Evolutionary conservation across 441 rosid genomes (phyloP).

Genomic region (Syzygium syzygioides): DNA sequence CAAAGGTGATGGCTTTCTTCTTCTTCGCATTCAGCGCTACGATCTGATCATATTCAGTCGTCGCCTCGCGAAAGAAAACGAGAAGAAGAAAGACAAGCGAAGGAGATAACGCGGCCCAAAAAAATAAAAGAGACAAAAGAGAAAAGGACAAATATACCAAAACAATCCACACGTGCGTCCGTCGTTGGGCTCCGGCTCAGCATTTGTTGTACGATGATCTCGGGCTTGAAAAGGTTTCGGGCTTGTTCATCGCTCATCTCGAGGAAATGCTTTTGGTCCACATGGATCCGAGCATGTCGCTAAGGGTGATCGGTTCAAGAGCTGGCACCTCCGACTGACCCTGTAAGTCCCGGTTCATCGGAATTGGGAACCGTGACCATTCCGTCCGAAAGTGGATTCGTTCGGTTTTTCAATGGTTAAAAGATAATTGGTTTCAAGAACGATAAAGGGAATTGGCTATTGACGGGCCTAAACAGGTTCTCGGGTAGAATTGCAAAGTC

Average conservation of each 20-base stretch:
- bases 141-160: no score
- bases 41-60: not conserved
- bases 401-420: not conserved
- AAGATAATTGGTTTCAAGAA: accelerated
- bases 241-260: not conserved
- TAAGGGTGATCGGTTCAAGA: not conserved
- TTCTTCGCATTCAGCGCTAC: not conserved
- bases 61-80: not conserved
- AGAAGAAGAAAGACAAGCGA: not conserved
- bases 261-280: not conserved
- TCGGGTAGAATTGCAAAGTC: not conserved
- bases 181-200: not conserved
- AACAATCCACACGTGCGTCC: not conserved
- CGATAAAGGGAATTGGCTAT: not conserved
- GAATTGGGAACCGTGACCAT: not conserved
- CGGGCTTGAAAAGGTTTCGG: not conserved
- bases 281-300: not conserved
- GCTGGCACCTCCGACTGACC: not conserved
- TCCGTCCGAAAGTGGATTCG: not conserved
- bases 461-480: accelerated
- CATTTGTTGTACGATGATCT: not conserved
- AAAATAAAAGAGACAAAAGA: not conserved
- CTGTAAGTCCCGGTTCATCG: not conserved
- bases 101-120: not conserved
- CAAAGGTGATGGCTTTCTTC: not conserved